phyloP scores from a whole-genome alignment of 2,329 filamentous ascomycete genomes.

The Coleophoma eucalyptorum region DNA sequence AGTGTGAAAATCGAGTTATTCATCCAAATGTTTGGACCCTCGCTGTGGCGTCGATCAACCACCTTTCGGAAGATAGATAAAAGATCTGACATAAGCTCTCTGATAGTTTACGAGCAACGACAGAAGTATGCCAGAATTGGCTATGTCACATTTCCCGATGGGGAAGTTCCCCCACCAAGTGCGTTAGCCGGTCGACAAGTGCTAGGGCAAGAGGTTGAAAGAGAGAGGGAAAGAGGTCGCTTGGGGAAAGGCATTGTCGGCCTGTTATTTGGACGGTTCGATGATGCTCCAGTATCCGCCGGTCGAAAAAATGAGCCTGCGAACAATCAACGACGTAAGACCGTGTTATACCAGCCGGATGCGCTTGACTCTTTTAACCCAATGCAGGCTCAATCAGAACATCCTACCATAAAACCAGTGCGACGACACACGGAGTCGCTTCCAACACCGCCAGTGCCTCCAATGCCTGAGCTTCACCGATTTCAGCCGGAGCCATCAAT shows the following conservation, averaged over 20 bases:
- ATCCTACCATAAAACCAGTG: too few relatives aligned
- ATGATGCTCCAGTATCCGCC: background rate
- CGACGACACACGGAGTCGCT: too few relatives aligned
- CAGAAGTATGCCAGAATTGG: constrained; percentile 67
- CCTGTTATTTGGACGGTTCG: background rate
- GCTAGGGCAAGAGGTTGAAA: constrained; percentile 37
- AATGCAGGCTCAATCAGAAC: too few relatives aligned
- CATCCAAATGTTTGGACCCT: too few relatives aligned
- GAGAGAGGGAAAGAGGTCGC: constrained; percentile 39
- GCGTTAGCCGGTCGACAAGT: constrained; percentile 69
- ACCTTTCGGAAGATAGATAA: too few relatives aligned
- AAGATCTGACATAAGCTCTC: constrained; percentile 45
- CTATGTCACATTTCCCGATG: constrained; percentile 63
- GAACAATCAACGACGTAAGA: too few relatives aligned
- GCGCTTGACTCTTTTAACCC: too few relatives aligned
- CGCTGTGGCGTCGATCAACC: too few relatives aligned
- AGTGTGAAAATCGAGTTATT: background rate
- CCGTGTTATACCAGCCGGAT: too few relatives aligned
- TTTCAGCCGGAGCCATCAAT: too few relatives aligned
- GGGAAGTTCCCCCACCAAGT: constrained; percentile 75
- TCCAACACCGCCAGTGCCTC: too few relatives aligned
- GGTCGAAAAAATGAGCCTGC: constrained; percentile 38
- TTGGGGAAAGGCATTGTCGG: constrained; percentile 3
- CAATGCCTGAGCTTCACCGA: too few relatives aligned
- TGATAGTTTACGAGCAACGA: constrained; percentile 64